Conservation (phyloP, 2,329 filamentous ascomycete species). For the Orbilia javanica region DNA sequence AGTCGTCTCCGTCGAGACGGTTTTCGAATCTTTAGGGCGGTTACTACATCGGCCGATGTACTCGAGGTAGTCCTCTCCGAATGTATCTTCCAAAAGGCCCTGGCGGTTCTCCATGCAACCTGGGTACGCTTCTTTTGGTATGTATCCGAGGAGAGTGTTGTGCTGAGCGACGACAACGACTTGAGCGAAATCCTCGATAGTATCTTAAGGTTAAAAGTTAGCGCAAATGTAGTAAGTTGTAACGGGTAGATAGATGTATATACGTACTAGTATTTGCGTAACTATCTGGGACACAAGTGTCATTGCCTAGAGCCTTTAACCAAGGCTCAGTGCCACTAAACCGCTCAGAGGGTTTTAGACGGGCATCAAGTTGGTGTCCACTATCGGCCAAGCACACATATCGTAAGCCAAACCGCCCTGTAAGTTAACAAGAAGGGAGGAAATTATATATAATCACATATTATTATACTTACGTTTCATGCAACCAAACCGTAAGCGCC, state of each 20-base stretch:
- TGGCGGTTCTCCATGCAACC: slow-evolving; percentile 54
- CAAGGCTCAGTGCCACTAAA: slow-evolving; percentile 45
- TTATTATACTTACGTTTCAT: slow-evolving; percentile 41
- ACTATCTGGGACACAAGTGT: slow-evolving; percentile 52
- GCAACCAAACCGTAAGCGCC: slow-evolving; percentile 36
- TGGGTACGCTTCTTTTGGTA: slow-evolving; percentile 37
- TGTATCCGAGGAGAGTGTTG: slow-evolving; percentile 50
- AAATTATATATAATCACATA: no score
- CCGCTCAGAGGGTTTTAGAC: slow-evolving; percentile 15
- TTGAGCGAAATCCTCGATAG: slow-evolving; percentile 56
- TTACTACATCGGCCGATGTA: slow-evolving; percentile 33
- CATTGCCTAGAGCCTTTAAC: slow-evolving; percentile 32
- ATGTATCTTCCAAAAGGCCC: slow-evolving; percentile 37
- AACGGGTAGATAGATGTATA: neutral
- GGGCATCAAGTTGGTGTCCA: slow-evolving; percentile 53
- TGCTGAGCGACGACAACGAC: slow-evolving; percentile 47
- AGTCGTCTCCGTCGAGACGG: slow-evolving; percentile 37
- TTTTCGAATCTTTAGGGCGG: slow-evolving; percentile 39
- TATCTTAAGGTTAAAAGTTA: slow-evolving; percentile 22
- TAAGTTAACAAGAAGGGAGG: neutral
- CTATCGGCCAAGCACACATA: slow-evolving; percentile 9
- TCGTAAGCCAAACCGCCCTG: neutral
- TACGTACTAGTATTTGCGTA: slow-evolving; percentile 54
- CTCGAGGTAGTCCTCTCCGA: slow-evolving; percentile 23
- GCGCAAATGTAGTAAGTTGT: neutral